Evolutionary conservation across 805 yeast species (phyloP), one percentile per base, ranked within the genome.

Genomic region (Wickerhamiella shivajii): DNA sequence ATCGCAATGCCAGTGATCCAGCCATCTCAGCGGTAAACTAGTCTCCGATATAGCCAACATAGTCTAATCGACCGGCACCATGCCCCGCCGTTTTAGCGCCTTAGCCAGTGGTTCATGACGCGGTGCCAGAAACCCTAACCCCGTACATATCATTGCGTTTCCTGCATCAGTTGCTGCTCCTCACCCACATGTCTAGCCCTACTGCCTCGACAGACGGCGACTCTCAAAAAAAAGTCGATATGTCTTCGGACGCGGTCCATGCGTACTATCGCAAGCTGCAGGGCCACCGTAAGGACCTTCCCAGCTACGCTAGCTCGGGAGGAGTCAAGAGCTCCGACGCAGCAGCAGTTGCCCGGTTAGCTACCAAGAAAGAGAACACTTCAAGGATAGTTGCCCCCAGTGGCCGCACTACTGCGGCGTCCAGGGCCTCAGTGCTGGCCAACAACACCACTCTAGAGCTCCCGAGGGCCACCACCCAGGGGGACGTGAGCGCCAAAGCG

Each of bases 401-500:
- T 18, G 39, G 31, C 18, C 38, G 44, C 26, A 33, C 44, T 7
- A 45, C 43, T 18, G 57, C 56, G 10, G 55, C 57, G 13, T 44
- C 47, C 18, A 39, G 44, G 15, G 64, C 64, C 9, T 60, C 62
- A 18, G 35, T 45, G 20, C 44, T 50, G 20, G 63, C 64, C 18
- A 43, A 47, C 32, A 22, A 42, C 9, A 30, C 46, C 30, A 42
- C 49, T 25, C 47, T 55, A n/a, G 65, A 53, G 27, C 59, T 39
- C 36, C 39, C 42, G 39, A 47, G 56, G 55, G 41, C 36, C 44
- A 56, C 53, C 18, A 67, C 66, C 2, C 26, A 25, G 31, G 60
- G 64, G 50, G 65, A 69, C 16, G 61, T 14, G 27, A 18, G 31
- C 24, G 9, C 63, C 27, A 40, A 35, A 8, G 74, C 75, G 18